phyloP scores from a whole-genome alignment of 192 early-diverging fungal species.

The Backusella sp. region DNA sequence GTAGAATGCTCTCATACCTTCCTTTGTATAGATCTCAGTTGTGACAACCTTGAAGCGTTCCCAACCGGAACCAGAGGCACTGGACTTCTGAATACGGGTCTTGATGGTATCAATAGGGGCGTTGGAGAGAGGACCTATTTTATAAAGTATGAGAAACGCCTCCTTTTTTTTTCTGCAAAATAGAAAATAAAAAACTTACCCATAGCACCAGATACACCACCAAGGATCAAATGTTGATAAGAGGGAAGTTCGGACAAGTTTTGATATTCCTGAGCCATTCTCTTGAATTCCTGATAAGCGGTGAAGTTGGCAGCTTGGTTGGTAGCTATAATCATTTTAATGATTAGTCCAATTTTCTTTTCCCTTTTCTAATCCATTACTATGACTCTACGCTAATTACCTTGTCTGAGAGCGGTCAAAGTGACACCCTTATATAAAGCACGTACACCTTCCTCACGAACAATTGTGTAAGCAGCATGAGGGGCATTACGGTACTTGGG shows the following conservation, averaged over 20 bases:
- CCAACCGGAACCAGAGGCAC: constrained; percentile 72
- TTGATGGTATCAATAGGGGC: constrained; percentile 98
- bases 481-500: constrained; percentile 96
- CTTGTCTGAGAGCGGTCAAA: constrained; percentile 90
- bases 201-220: constrained; percentile 89
- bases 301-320: constrained; percentile 99
- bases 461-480: constrained; percentile 88
- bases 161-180: background rate
- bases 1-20: constrained; percentile 93
- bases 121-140: constrained; percentile 80
- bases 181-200: constrained; percentile 23
- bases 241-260: constrained; percentile 73
- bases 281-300: constrained; percentile 92
- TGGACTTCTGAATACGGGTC: constrained; percentile 93
- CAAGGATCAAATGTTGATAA: constrained; percentile 88
- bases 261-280: constrained; percentile 68
- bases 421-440: constrained; percentile 95
- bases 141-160: background rate
- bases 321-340: constrained; percentile 54
- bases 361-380: background rate
- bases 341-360: background rate
- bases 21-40: constrained; percentile 77
- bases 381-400: constrained; percentile 32
- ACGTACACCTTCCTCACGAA: constrained; percentile 84
- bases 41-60: constrained; percentile 76